phyloP scores from a whole-genome alignment of 352 stramenopile genomes.

The Pythium phragmitis region DNA sequence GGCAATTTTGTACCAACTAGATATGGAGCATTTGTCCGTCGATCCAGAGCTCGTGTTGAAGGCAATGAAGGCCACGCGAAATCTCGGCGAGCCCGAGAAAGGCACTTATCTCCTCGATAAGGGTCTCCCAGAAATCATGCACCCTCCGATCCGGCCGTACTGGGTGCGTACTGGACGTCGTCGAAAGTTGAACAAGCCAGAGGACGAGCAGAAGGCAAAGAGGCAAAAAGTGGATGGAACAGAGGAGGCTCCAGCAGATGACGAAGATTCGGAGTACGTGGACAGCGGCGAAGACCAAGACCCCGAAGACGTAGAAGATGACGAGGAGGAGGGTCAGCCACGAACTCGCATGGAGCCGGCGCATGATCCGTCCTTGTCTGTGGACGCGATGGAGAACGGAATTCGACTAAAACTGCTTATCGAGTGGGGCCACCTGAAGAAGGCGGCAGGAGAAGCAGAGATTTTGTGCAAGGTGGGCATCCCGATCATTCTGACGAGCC shows the following conservation, averaged over 20 bases:
- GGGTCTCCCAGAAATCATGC: constrained; percentile 65
- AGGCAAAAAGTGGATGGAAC: constrained; percentile 17
- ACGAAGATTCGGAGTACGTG: constrained; percentile 36
- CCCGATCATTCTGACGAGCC: constrained; percentile 77
- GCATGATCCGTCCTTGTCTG: constrained; percentile 72
- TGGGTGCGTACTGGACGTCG: constrained; percentile 58
- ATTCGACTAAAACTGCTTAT: constrained; percentile 80
- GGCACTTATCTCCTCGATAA: constrained; percentile 57
- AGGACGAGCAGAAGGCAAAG: constrained; percentile 25
- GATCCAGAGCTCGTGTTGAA: constrained; percentile 68
- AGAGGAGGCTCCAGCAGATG: constrained; percentile 19
- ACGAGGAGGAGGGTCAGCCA: constrained; percentile 52
- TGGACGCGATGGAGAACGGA: constrained; percentile 85
- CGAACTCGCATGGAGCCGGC: constrained; percentile 55
- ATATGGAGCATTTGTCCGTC: constrained; percentile 47
- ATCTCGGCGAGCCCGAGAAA: constrained; percentile 45
- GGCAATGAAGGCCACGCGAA: constrained; percentile 61
- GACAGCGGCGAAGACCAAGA: constrained; percentile 34
- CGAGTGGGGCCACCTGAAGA: constrained; percentile 78
- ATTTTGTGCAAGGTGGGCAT: constrained; percentile 82
- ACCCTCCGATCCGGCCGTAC: constrained; percentile 77
- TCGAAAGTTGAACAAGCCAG: constrained; percentile 18
- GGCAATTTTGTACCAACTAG: constrained; percentile 51
- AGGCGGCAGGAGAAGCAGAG: constrained; percentile 59
- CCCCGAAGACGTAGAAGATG: constrained; percentile 37